These are phyloP conservation scores for Trichosporon inkin DNA, from an alignment of 1,284 basidiomycete genomes.

Conservation along the genomic window DNA sequence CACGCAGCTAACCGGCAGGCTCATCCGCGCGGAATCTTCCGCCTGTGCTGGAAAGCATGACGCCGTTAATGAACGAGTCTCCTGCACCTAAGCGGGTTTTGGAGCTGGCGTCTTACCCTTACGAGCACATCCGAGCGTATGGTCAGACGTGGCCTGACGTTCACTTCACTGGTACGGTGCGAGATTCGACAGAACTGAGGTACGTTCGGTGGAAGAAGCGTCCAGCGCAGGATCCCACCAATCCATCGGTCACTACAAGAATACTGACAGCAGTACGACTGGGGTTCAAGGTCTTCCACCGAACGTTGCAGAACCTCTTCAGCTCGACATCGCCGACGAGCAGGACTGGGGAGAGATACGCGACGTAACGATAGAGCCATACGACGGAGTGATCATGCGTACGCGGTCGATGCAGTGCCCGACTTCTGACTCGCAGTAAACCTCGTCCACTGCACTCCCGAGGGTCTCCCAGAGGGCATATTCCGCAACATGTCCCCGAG, in stretches of 20 bases:
- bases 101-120: constrained; percentile 36
- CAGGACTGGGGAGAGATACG: constrained; percentile 22
- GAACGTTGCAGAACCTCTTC: constrained; percentile 20
- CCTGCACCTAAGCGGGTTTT: constrained; percentile 21
- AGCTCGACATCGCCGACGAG: constrained; percentile 24
- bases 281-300: constrained; percentile 8
- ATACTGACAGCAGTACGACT: constrained; percentile 7
- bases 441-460: constrained; percentile 39
- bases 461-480: constrained; percentile 32
- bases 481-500: constrained; percentile 34
- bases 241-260: too few species aligned
- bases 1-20: constrained; percentile 21
- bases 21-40: constrained; percentile 31
- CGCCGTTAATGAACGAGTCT: constrained; percentile 19
- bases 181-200: constrained; percentile 28
- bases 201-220: constrained; percentile 12
- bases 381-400: constrained; percentile 31
- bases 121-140: constrained; percentile 33
- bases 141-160: constrained; percentile 26
- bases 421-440: constrained; percentile 32
- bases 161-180: constrained; percentile 31
- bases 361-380: neutral
- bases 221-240: neutral
- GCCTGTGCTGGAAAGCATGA: constrained; percentile 30
- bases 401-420: neutral